Conservation (phyloP, 306 rosid genomes). For the Casuarina equisetifolia region DNA sequence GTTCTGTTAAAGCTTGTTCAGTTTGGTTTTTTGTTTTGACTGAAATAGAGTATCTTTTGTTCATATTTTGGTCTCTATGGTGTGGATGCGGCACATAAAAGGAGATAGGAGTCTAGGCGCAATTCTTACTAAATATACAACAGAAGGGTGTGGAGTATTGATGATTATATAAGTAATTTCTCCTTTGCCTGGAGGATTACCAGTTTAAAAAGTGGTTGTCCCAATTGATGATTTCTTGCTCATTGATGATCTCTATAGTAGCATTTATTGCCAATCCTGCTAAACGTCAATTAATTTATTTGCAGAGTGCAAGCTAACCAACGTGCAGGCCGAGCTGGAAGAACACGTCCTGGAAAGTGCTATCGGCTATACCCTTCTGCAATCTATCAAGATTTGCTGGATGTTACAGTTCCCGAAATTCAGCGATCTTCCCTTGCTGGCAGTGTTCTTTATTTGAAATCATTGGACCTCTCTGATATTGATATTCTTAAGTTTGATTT, state of each 20-base stretch:
- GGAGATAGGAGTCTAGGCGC: background rate
- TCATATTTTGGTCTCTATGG: background rate
- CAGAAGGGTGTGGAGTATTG: background rate
- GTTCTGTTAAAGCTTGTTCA: background rate
- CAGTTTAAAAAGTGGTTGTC: background rate
- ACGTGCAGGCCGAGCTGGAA: slow-evolving; percentile 97
- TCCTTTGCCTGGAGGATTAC: background rate
- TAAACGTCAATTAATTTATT: background rate
- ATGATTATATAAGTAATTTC: background rate
- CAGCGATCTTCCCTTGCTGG: slow-evolving; percentile 94
- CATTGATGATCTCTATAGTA: background rate
- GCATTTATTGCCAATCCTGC: background rate
- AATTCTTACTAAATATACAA: background rate
- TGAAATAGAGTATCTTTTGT: no score
- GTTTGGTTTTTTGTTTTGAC: background rate
- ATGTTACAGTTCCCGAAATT: slow-evolving; percentile 93
- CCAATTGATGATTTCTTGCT: slow-evolving; percentile 1
- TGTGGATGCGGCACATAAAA: background rate
- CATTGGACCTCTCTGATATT: slow-evolving; percentile 90
- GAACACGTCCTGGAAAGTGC: slow-evolving; percentile 96
- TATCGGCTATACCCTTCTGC: slow-evolving; percentile 78
- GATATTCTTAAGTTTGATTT: slow-evolving; percentile 92
- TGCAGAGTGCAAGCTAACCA: slow-evolving; percentile 96
- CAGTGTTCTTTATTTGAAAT: slow-evolving; percentile 93
- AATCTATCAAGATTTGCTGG: slow-evolving; percentile 69